Evolutionary conservation across 768 basidiomycete species (phyloP), one percentile per base, ranked within the genome.

Genomic region (Panaeolus cyanescens): DNA sequence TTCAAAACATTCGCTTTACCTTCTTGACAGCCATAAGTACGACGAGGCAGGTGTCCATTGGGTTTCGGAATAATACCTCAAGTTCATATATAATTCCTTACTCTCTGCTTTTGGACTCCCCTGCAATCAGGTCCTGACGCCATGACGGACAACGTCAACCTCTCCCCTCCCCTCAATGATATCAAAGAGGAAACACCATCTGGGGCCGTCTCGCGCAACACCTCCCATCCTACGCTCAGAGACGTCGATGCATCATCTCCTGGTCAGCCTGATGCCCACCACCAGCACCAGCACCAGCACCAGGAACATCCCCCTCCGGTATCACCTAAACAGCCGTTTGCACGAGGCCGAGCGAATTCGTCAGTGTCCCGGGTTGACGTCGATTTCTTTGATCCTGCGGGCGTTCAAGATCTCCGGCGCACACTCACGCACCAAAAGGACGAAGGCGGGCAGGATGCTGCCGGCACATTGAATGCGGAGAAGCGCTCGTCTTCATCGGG

Each of bases 371-470:
- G 65, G 58, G 81, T 84, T 17, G 72, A 77, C 32, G 60, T 85
- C 20, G 82, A 80, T 50, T 79, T 78, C 64, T 87, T 88, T 65
- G 86, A 89, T 69, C 84, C 80, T 1, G 65, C 66, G 19, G 87
- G 86, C 8, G 79, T 85, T 33, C 68, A 65, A 3, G 64, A 75
- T 45, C 75, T 86, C 5, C 72, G 72, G 10, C 68, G 71, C 63
- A 77, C 73, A 4, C 62, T 84, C 59, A 78, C 70, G 22, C 71
- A 61, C 6, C 45, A n/a, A 60, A 60, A 19, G 63, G 33, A 39
- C 54, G 59, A 55, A 25, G 2, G 40, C 32, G 15, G n/a, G 25
- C 42, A 40, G 33, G 19, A 55, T 8, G 56, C 58, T 28, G 33
- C 57, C 28, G 65, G 65, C 66, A 59, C 68, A 58, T 57, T 64